Percentiles rank a stretch among this genome's conserved stretches.
Conservation (phyloP, 2,329 filamentous ascomycete species). For the Alternaria consortialis region DNA sequence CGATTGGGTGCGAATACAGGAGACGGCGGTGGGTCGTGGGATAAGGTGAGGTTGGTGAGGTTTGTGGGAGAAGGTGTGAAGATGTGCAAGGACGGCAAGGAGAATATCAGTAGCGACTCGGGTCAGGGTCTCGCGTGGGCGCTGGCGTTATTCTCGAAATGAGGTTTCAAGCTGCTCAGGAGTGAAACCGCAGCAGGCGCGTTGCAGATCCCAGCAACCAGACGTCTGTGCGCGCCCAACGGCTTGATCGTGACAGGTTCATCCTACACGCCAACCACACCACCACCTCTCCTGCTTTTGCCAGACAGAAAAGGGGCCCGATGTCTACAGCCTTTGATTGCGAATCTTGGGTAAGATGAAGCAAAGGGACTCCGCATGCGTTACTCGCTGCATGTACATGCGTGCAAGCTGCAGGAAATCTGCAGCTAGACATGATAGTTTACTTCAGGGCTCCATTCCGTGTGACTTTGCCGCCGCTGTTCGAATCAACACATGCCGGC, state of each 20-base stretch:
- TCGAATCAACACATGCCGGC: constrained; percentile 14
- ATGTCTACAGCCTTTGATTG: constrained; percentile 10
- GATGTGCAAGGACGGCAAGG: constrained; percentile 1
- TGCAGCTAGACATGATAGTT: constrained; percentile 9
- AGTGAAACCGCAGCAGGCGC: constrained; percentile 18
- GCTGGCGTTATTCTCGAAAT: constrained; percentile 14
- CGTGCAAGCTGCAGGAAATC: constrained; percentile 12
- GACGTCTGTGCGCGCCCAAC: constrained; percentile 13
- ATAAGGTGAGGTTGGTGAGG: background rate
- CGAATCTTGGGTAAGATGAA: constrained; percentile 19
- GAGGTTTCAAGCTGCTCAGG: constrained; percentile 20
- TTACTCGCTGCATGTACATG: constrained; percentile 9
- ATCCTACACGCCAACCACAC: constrained; percentile 7
- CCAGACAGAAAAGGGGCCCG: constrained; percentile 4
- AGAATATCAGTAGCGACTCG: constrained; percentile 2
- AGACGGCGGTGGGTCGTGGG: background rate
- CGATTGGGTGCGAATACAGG: constrained; percentile 3
- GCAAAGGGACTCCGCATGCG: constrained; percentile 12
- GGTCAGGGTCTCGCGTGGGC: constrained; percentile 9
- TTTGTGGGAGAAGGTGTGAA: background rate
- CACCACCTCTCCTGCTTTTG: constrained; percentile 3
- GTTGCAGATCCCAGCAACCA: constrained; percentile 13
- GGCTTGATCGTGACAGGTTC: constrained; percentile 14
- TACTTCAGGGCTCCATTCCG: constrained; percentile 11
- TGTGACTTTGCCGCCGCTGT: constrained; percentile 19